Base-by-base conservation (phyloP, 805 yeast genomes). In the Cyberlindnera suaveolens region DNA sequence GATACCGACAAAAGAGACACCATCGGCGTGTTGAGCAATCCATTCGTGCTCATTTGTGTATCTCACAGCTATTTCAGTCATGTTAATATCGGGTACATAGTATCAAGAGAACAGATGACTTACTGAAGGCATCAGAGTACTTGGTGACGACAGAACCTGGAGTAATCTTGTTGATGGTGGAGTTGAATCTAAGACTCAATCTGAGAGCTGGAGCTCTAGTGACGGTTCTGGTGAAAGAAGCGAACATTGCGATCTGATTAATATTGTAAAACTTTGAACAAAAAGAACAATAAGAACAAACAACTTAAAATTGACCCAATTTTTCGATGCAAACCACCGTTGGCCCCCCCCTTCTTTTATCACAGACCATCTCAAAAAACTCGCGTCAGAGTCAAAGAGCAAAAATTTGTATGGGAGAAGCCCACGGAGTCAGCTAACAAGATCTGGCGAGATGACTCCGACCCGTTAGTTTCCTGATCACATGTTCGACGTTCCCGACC, bases 11-110 rank as follows among this genome's bases (percentile, higher is more conserved):
- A 82, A 89, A 2, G 91, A 84, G 35, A 81, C 72, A 47, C 86
- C 86, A 65, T 90, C 96, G 23, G 77, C 76, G 62, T 85, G 95
- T 43, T 80, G 72, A 4, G 96, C 90, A 44, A 93, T 66, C 96
- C 97, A 91, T 70, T 91, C 99, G 70, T 91, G 99, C 60, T 93
- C 96, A 41, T 72, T 66, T 10, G 98, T 87, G 74, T 77, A 90
- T 66, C 76, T 80, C 48, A 81, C 73, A 14, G 64, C 43, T 34
- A 46, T 17, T 35, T 56, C 53, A 33, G 3, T 17, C 9, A 20
- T 36, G 38, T 36, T 23, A 36, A 30, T 34, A 34, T 3, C 14
- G 23, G 23, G 23, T 17, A n/a, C 35, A 13, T 17, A 9, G 36
- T 15, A 10, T 13, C 36, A 33, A 20, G 11, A 23, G 27, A 23